Evolutionary conservation across 129 eudicot genomes (phyloP).

Genomic region (Solidago caesia): DNA sequence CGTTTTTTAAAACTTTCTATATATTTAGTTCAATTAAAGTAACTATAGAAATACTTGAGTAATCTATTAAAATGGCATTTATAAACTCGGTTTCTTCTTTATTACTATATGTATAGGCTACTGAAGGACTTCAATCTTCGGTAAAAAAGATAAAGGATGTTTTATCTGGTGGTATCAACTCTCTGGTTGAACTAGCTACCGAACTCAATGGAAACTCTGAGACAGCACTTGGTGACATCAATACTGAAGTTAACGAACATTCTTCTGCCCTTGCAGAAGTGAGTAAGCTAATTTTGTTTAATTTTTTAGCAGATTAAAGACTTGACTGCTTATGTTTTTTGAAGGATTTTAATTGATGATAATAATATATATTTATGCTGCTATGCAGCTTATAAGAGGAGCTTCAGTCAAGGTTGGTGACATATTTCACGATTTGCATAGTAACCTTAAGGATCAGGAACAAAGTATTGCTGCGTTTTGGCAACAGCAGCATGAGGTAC

Average conservation of each 20-base stretch:
- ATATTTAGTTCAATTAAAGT: neutral
- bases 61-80: neutral
- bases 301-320: neutral
- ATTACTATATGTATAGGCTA: slow-evolving; percentile 39
- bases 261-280: slow-evolving; percentile 50
- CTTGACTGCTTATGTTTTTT: neutral
- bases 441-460: slow-evolving; percentile 46
- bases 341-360: neutral
- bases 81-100: neutral
- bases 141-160: slow-evolving; percentile 37
- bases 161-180: slow-evolving; percentile 45
- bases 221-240: slow-evolving; percentile 37
- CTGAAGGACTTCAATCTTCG: slow-evolving; percentile 44
- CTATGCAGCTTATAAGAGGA: slow-evolving; percentile 42
- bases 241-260: slow-evolving; percentile 46
- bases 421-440: slow-evolving; percentile 42
- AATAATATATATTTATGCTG: neutral
- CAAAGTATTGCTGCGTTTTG: slow-evolving; percentile 46
- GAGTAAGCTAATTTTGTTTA: slow-evolving; percentile 18
- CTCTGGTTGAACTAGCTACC: slow-evolving; percentile 49
- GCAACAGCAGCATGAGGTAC: slow-evolving; percentile 58
- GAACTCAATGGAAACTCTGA: slow-evolving; percentile 51
- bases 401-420: slow-evolving; percentile 46
- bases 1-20: neutral
- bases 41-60: neutral